Evolutionary conservation across 345 rosid species (phyloP).

Genomic region (Abelmoschus esculentus): DNA sequence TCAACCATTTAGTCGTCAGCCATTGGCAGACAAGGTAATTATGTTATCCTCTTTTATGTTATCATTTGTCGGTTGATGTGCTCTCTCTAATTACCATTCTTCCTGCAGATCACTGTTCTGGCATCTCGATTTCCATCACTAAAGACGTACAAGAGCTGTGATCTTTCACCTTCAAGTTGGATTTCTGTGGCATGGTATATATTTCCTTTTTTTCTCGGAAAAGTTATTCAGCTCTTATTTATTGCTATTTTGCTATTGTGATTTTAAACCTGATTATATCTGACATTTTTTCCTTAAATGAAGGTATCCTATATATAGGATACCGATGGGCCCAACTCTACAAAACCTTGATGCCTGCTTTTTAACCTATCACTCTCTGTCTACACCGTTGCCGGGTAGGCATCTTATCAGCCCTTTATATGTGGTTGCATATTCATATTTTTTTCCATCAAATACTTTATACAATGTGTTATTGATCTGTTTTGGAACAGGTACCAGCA

Average conservation of each 20-base stretch:
- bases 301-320: conserved; percentile 85
- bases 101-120: conserved; percentile 55
- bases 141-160: conserved; percentile 66
- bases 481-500: conserved; percentile 31
- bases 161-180: conserved; percentile 83
- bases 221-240: background rate
- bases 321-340: conserved; percentile 75
- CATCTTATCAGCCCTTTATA: background rate
- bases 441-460: background rate
- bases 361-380: conserved; percentile 66
- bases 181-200: conserved; percentile 89
- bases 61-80: background rate
- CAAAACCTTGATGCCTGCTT: conserved; percentile 94
- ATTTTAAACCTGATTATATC: background rate
- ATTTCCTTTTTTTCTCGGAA: background rate
- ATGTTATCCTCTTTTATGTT: background rate
- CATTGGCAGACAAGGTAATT: conserved; percentile 73
- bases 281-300: background rate
- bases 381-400: conserved; percentile 37
- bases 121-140: conserved; percentile 73
- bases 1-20: conserved; percentile 76
- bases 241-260: background rate
- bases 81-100: background rate
- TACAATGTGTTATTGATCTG: background rate
- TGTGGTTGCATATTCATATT: background rate